Evolutionary conservation across 345 rosid species (phyloP).

Genomic region (Triadica sebifera): DNA sequence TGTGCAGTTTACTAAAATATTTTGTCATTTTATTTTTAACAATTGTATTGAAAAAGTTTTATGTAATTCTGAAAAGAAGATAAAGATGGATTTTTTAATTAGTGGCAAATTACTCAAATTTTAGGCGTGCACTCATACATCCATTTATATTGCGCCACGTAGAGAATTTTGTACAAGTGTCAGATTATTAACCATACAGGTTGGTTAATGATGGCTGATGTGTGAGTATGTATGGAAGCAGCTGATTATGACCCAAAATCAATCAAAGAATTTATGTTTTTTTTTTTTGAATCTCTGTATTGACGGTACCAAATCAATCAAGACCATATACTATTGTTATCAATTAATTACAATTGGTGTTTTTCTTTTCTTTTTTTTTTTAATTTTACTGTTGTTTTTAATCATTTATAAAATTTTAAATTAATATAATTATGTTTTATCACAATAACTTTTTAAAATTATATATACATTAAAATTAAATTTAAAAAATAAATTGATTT

Average conservation of each 20-base stretch:
- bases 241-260: neutral
- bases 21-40: neutral
- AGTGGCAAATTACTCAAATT: neutral
- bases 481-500: no score
- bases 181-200: neutral
- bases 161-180: neutral
- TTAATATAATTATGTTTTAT: no score
- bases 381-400: no score
- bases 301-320: slow-evolving; percentile 19
- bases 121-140: neutral
- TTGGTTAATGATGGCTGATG: no score
- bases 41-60: neutral
- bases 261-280: neutral
- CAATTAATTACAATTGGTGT: no score
- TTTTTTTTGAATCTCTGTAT: no score
- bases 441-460: no score
- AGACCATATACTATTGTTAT: no score
- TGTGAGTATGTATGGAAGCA: neutral
- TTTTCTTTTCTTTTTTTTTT: neutral
- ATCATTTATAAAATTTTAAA: no score
- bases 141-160: slow-evolving; percentile 2
- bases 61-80: slow-evolving; percentile 5
- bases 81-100: neutral
- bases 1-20: slow-evolving; percentile 9
- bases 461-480: no score